These are phyloP conservation scores for Didymella exigua DNA, from an alignment of 2,329 filamentous ascomycete genomes.

Conservation along the genomic window DNA sequence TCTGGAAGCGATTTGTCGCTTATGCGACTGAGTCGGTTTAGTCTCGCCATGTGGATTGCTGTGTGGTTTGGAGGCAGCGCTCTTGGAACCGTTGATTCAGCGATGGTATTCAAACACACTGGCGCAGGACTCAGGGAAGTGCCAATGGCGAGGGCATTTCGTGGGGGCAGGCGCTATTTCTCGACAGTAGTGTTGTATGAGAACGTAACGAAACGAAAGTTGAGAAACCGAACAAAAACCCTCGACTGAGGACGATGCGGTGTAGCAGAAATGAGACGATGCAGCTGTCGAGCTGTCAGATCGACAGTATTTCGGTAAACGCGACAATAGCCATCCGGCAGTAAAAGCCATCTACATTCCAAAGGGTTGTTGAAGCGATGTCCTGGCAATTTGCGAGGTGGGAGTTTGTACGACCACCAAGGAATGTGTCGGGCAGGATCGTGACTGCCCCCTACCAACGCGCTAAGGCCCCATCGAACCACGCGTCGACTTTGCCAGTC, in stretches of 20 bases:
- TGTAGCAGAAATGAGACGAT: slow-evolving; percentile 1
- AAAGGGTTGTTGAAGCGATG: slow-evolving; percentile 7
- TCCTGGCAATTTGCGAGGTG: slow-evolving; percentile 4
- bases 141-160: slow-evolving; percentile 3
- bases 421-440: slow-evolving; percentile 6
- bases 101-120: not conserved
- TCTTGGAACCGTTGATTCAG: not conserved
- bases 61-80: no score
- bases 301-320: slow-evolving; percentile 10
- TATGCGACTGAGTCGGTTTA: slow-evolving; percentile 7
- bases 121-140: not conserved
- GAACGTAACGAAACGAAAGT: not conserved
- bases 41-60: slow-evolving; percentile 2
- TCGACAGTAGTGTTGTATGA: not conserved
- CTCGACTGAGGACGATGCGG: not conserved
- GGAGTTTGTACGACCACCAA: slow-evolving; percentile 6
- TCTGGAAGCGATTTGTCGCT: slow-evolving; percentile 1
- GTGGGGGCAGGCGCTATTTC: not conserved
- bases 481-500: slow-evolving; percentile 1
- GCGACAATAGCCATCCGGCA: slow-evolving; percentile 14
- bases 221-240: not conserved
- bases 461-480: not conserved
- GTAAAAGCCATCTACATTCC: slow-evolving; percentile 13
- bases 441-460: not conserved
- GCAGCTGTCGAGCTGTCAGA: slow-evolving; percentile 6